These are phyloP conservation scores for Coniochaeta hoffmannii DNA, from an alignment of 2,329 filamentous ascomycete species.

Conservation along the genomic window DNA sequence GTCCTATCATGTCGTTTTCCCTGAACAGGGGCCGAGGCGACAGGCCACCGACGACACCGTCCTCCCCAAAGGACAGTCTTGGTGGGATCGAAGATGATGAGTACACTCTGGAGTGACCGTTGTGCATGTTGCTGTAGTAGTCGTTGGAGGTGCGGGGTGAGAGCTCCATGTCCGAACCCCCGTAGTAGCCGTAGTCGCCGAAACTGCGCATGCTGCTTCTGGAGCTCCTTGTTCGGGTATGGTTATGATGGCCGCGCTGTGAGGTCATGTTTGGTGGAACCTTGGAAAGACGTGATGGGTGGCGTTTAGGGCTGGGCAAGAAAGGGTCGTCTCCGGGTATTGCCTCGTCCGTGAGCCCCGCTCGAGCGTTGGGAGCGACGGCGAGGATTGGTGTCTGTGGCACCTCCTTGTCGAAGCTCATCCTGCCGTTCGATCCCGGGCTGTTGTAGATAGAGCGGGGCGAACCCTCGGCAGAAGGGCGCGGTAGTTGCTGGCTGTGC, in stretches of 20 bases:
- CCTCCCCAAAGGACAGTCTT: constrained; percentile 38
- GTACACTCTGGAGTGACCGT: constrained; percentile 27
- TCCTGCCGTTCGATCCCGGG: constrained; percentile 12
- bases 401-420: constrained; percentile 27
- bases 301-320: constrained; percentile 42
- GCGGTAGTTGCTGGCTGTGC: constrained; percentile 11
- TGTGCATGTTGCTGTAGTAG: constrained; percentile 5
- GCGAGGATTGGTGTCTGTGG: constrained; percentile 46
- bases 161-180: constrained; percentile 24
- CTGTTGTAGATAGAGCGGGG: constrained; percentile 19
- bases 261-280: constrained; percentile 26
- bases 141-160: constrained; percentile 29
- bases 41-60: constrained; percentile 34
- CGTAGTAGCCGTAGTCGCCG: constrained; percentile 14
- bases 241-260: constrained; percentile 23
- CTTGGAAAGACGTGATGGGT: constrained; percentile 47
- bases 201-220: constrained; percentile 37
- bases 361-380: constrained; percentile 53
- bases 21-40: constrained; percentile 40
- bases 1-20: constrained; percentile 39
- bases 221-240: constrained; percentile 36
- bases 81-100: constrained; percentile 36
- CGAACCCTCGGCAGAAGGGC: constrained; percentile 23
- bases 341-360: constrained; percentile 54
- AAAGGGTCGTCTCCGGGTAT: constrained; percentile 55